Conservation (phyloP, 2,329 filamentous ascomycete genomes). For the Xylariomycetidae sp. region DNA sequence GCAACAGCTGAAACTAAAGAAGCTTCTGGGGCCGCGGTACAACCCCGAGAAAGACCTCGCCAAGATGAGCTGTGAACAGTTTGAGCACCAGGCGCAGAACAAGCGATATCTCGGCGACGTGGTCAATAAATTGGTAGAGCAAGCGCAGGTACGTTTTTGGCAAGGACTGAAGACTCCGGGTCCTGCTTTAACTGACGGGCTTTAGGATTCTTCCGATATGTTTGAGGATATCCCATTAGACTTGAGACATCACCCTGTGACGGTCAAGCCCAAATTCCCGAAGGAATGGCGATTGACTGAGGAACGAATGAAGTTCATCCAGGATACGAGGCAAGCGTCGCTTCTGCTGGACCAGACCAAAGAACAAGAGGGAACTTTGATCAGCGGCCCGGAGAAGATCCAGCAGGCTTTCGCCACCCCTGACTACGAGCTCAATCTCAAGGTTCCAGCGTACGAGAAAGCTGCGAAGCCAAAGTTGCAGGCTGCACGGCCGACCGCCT, state of each 20-base stretch:
- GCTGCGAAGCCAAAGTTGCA: too few species aligned
- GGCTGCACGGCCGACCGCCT: neutral
- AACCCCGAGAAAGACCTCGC: slow-evolving; percentile 77
- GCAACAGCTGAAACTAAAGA: slow-evolving; percentile 76
- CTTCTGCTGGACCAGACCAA: slow-evolving; percentile 49
- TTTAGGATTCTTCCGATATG: slow-evolving; percentile 63
- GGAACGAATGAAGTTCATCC: slow-evolving; percentile 59
- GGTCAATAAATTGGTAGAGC: slow-evolving; percentile 64
- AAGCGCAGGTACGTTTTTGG: slow-evolving; percentile 55
- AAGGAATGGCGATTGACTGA: slow-evolving; percentile 74
- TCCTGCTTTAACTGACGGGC: slow-evolving; percentile 7
- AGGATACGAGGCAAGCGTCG: slow-evolving; percentile 48
- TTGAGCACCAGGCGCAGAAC: slow-evolving; percentile 86
- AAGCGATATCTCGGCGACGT: slow-evolving; percentile 87
- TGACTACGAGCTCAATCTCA: neutral
- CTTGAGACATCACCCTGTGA: slow-evolving; percentile 72
- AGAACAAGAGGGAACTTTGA: slow-evolving; percentile 45
- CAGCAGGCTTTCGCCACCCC: slow-evolving; percentile 32
- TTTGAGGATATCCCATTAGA: slow-evolving; percentile 90
- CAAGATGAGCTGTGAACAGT: slow-evolving; percentile 87
- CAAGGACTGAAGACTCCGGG: neutral
- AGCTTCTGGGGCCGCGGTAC: slow-evolving; percentile 79
- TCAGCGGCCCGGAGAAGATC: slow-evolving; percentile 52
- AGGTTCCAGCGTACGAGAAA: too few species aligned
- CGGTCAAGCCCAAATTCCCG: slow-evolving; percentile 66